phyloP scores from a whole-genome alignment of 495 filamentous ascomycete species.

The Annulohypoxylon stygium region DNA sequence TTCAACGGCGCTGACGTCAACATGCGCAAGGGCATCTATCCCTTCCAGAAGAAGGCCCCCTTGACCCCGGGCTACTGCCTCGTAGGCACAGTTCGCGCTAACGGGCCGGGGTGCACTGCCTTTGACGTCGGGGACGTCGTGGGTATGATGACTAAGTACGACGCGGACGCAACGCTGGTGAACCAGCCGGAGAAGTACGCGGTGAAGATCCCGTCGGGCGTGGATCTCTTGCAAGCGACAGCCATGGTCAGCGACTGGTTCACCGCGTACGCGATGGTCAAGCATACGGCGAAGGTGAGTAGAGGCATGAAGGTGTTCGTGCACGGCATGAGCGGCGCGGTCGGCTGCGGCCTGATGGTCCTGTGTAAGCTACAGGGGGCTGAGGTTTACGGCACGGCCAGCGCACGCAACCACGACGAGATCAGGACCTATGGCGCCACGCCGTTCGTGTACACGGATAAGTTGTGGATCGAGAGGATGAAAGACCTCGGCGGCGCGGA shows the following conservation, averaged over 20 bases:
- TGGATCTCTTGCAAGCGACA: constrained; percentile 51
- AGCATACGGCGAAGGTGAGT: constrained; percentile 51
- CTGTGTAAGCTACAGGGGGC: constrained; percentile 56
- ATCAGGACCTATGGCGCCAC: constrained; percentile 47
- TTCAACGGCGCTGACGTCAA: constrained; percentile 59
- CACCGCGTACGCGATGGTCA: constrained; percentile 60
- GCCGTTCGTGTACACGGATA: constrained; percentile 60
- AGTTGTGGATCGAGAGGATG: constrained; percentile 60
- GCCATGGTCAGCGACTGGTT: constrained; percentile 57
- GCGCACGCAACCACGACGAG: constrained; percentile 54
- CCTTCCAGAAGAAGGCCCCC: constrained; percentile 55
- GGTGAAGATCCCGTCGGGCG: constrained; percentile 52
- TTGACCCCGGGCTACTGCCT: constrained; percentile 60
- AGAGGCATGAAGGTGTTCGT: constrained; percentile 59
- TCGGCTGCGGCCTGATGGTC: constrained; percentile 53
- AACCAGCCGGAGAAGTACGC: constrained; percentile 59
- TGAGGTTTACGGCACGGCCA: constrained; percentile 59
- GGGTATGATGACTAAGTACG: constrained; percentile 56
- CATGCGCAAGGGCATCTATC: constrained; percentile 60
- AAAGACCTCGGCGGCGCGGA: constrained; percentile 56
- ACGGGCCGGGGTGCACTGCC: constrained; percentile 46
- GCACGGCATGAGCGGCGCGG: constrained; percentile 60
- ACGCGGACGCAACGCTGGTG: constrained; percentile 54
- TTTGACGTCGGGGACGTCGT: constrained; percentile 55
- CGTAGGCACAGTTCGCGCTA: constrained; percentile 52